phyloP scores from a whole-genome alignment of 2,329 filamentous ascomycete species.

The Ceratocystis variospora region DNA sequence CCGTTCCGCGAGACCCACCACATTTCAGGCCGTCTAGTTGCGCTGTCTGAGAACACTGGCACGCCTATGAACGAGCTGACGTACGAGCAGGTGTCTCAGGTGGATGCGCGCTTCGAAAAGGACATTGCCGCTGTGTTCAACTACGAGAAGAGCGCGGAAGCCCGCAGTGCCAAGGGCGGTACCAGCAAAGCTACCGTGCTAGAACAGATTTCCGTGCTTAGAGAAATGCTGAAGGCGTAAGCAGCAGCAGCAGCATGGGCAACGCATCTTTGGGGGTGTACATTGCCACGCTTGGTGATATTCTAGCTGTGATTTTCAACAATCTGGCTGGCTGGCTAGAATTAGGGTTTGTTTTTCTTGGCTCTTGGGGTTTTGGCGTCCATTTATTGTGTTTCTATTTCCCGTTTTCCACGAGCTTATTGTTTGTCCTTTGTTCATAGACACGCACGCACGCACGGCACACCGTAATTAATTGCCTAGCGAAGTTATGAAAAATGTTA shows the following conservation, averaged over 20 bases:
- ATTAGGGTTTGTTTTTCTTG: not conserved
- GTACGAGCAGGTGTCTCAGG: constrained; percentile 49
- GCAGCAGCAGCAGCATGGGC: not conserved
- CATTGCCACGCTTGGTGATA: not conserved
- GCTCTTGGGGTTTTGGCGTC: not conserved
- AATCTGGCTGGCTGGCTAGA: not conserved
- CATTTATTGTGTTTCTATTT: not conserved
- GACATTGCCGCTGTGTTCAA: constrained; percentile 61
- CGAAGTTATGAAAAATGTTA: not conserved
- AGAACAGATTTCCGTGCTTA: constrained; percentile 46
- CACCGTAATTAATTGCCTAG: not conserved
- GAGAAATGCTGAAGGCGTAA: constrained; percentile 26
- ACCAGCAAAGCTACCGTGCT: constrained; percentile 57
- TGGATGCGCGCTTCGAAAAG: constrained; percentile 56
- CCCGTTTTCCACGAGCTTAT: not conserved
- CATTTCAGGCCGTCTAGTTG: constrained; percentile 58
- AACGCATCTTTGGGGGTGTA: not conserved
- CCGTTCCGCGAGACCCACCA: constrained; percentile 73
- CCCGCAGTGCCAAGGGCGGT: constrained; percentile 61
- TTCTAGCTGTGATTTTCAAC: not conserved
- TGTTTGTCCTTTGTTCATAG: not conserved
- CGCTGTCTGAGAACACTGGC: constrained; percentile 49
- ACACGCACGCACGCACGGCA: not conserved
- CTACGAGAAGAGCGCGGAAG: constrained; percentile 72
- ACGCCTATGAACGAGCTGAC: constrained; percentile 57